phyloP scores from a whole-genome alignment of 2,329 filamentous ascomycete species.

The Aspergillus chevalieri region DNA sequence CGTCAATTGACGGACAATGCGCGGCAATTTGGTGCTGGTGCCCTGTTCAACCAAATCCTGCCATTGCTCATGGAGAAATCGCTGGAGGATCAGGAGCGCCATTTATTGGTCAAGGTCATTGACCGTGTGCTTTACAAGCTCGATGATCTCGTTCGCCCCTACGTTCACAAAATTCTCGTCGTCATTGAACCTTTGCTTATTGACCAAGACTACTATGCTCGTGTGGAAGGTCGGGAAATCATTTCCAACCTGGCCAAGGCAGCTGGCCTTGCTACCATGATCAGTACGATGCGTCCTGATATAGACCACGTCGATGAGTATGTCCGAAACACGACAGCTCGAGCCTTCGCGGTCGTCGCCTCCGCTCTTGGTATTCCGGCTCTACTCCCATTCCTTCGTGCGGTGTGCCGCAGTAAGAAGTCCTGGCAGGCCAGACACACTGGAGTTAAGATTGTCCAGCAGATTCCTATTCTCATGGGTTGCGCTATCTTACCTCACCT shows the following conservation, averaged over 20 bases:
- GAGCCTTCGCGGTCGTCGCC: slow-evolving; percentile 94
- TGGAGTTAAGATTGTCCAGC: slow-evolving; percentile 97
- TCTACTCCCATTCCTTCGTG: slow-evolving; percentile 86
- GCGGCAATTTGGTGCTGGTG: slow-evolving; percentile 85
- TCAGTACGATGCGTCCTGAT: slow-evolving; percentile 97
- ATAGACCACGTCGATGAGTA: slow-evolving; percentile 98
- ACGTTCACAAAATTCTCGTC: slow-evolving; percentile 95
- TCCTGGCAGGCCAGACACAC: slow-evolving; percentile 98
- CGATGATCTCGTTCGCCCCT: slow-evolving; percentile 90
- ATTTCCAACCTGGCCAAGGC: slow-evolving; percentile 97
- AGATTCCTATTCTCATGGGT: slow-evolving; percentile 98
- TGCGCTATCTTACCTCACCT: slow-evolving; percentile 93
- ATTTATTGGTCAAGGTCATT: slow-evolving; percentile 97
- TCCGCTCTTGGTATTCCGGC: slow-evolving; percentile 94
- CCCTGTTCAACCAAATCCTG: slow-evolving; percentile 95
- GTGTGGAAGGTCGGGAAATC: slow-evolving; percentile 96
- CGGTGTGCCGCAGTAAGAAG: slow-evolving; percentile 96
- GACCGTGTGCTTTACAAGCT: slow-evolving; percentile 98
- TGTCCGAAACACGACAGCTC: slow-evolving; percentile 92
- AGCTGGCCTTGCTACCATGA: slow-evolving; percentile 96
- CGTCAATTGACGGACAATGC: slow-evolving; percentile 97
- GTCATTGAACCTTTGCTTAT: slow-evolving; percentile 99
- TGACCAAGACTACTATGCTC: slow-evolving; percentile 98
- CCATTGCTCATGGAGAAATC: slow-evolving; percentile 98
- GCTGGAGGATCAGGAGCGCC: slow-evolving; percentile 93